These are phyloP conservation scores for Beauveria scarabaeidicola DNA, from an alignment of 2,329 filamentous ascomycete species.

Conservation along the genomic window DNA sequence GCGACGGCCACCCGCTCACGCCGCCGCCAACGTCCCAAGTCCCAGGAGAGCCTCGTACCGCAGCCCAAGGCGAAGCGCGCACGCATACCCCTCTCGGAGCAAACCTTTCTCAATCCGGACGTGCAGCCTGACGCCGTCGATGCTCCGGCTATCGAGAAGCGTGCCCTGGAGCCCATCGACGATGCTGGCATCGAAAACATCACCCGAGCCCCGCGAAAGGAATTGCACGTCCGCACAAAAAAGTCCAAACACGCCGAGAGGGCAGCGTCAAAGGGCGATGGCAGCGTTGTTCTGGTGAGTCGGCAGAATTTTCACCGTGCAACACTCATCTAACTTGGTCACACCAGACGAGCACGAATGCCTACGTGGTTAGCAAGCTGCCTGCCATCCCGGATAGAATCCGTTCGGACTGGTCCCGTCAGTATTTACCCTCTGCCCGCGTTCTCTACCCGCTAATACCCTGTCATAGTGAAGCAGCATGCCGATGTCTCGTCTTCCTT, in stretches of 20 bases:
- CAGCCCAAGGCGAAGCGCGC: conserved; percentile 58
- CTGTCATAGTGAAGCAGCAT: conserved; percentile 48
- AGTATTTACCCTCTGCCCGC: conserved; percentile 19
- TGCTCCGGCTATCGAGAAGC: conserved; percentile 42
- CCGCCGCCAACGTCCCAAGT: conserved; percentile 51
- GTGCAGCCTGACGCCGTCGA: conserved; percentile 45
- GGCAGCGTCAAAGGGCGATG: conserved; percentile 54
- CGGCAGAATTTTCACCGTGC: conserved; percentile 10
- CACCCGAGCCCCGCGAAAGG: conserved; percentile 34
- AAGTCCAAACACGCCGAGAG: conserved; percentile 56
- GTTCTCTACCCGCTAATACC: neutral
- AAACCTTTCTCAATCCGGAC: conserved; percentile 47
- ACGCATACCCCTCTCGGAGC: conserved; percentile 48
- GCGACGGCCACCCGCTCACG: conserved; percentile 51
- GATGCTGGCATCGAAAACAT: conserved; percentile 37
- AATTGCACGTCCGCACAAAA: conserved; percentile 53
- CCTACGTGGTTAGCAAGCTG: conserved; percentile 78
- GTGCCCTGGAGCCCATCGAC: conserved; percentile 36
- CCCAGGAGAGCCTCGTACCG: conserved; percentile 43
- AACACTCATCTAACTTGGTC: conserved; percentile 4
- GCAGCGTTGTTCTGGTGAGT: conserved; percentile 56
- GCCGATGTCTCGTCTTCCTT: conserved; percentile 56
- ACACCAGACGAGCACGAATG: conserved; percentile 67
- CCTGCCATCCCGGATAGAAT: conserved; percentile 74
- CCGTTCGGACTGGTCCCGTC: conserved; percentile 57